A percentile compares a stretch with the other conserved stretches of the same genome.
Evolutionary conservation across 2,329 filamentous ascomycete species (phyloP).

Genomic region (Orbilia oligospora): DNA sequence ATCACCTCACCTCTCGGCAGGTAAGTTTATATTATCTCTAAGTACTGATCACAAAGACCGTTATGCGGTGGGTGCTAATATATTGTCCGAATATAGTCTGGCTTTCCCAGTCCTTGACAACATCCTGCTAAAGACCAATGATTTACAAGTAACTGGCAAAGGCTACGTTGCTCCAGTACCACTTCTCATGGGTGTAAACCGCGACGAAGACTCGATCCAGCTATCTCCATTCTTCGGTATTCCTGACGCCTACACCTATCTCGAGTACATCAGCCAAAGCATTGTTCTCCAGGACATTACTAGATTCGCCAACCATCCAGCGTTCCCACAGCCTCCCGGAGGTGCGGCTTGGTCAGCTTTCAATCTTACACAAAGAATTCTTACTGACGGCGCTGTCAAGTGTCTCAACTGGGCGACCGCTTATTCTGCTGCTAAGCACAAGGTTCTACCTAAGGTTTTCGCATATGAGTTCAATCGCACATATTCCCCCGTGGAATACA

Average conservation of each 20-base stretch:
- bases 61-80: too few relatives aligned
- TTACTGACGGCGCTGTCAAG: conserved; percentile 66
- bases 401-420: conserved; percentile 67
- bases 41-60: background rate
- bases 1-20: conserved; percentile 16
- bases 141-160: conserved; percentile 64
- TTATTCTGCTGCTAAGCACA: conserved; percentile 65
- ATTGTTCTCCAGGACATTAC: conserved; percentile 62
- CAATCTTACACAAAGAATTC: conserved; percentile 66
- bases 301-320: conserved; percentile 58
- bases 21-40: conserved; percentile 3
- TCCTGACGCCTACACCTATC: conserved; percentile 63
- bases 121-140: conserved; percentile 63
- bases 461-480: conserved; percentile 68
- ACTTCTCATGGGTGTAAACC: conserved; percentile 67
- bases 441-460: conserved; percentile 65
- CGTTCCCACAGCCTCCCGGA: conserved; percentile 52
- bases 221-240: conserved; percentile 64
- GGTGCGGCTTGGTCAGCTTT: conserved; percentile 63
- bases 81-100: conserved; percentile 1
- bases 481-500: conserved; percentile 66
- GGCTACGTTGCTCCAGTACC: conserved; percentile 64
- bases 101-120: conserved; percentile 64
- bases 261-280: conserved; percentile 55
- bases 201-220: conserved; percentile 67